phyloP scores from a whole-genome alignment of 73 alveolate species.

The Paramecium pentaurelia region DNA sequence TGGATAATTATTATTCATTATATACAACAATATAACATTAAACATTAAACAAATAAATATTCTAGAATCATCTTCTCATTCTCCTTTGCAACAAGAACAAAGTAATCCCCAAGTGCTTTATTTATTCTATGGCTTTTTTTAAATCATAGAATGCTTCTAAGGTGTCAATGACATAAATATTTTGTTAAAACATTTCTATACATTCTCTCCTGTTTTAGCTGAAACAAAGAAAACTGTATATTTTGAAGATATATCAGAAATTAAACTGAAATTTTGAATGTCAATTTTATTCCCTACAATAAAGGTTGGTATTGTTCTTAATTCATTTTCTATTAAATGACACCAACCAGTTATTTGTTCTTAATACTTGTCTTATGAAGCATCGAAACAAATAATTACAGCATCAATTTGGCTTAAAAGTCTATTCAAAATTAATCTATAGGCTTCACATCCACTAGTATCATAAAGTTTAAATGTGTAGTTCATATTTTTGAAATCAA shows the following conservation, averaged over 20 bases:
- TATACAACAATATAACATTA: background rate
- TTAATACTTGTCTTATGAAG: background rate
- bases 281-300: background rate
- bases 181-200: background rate
- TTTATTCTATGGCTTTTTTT: background rate
- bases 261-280: background rate
- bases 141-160: background rate
- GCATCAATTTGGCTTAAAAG: background rate
- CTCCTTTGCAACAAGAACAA: background rate
- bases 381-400: slow-evolving; percentile 21
- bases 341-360: background rate
- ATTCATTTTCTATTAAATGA: background rate
- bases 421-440: background rate
- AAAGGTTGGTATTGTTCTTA: background rate
- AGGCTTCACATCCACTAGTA: background rate
- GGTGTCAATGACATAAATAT: background rate
- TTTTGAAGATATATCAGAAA: background rate
- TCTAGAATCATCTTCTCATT: background rate
- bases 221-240: background rate
- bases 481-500: background rate
- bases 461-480: background rate
- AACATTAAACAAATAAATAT: background rate
- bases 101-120: background rate
- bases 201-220: background rate
- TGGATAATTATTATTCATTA: background rate